Percentiles rank a stretch among this genome's conserved stretches.
These are phyloP conservation scores for Flaveria bidentis DNA, from an alignment of 129 eudicot species.

Conservation along the genomic window DNA sequence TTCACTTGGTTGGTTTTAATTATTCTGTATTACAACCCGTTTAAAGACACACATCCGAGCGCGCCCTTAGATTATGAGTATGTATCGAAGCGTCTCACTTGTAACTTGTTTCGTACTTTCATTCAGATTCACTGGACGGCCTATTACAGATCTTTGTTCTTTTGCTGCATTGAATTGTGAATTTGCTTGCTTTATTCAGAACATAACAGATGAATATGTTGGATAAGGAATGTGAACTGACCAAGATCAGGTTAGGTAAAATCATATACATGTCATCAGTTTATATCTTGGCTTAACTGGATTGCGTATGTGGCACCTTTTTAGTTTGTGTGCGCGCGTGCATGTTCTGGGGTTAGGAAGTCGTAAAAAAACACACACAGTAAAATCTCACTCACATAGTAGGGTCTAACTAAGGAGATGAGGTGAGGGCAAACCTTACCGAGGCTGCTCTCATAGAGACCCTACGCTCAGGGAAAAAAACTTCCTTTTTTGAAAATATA, in stretches of 20 bases:
- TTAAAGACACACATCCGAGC: background rate
- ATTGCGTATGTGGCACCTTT: background rate
- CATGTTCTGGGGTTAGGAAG: background rate
- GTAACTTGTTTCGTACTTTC: constrained; percentile 1
- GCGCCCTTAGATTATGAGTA: background rate
- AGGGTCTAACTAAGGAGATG: too few species aligned
- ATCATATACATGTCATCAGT: constrained; percentile 16
- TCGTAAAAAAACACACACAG: background rate
- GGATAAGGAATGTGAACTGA: background rate
- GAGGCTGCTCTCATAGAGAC: too few species aligned
- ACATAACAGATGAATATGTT: background rate
- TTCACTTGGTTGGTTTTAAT: background rate
- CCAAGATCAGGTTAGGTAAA: constrained; percentile 26
- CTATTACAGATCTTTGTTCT: too few species aligned
- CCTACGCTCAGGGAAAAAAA: too few species aligned
- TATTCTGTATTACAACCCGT: background rate
- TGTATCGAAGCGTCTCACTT: background rate
- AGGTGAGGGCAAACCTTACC: too few species aligned
- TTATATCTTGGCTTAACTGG: background rate
- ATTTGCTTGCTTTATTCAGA: constrained; percentile 1
- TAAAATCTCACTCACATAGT: too few species aligned
- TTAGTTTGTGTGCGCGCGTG: background rate
- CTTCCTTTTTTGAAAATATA: too few species aligned
- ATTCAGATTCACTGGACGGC: constrained; percentile 8
- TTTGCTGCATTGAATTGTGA: background rate